Percentiles rank a stretch among this genome's conserved stretches.
phyloP scores from a whole-genome alignment of 768 basidiomycete genomes.

The Kwoniella europaea region DNA sequence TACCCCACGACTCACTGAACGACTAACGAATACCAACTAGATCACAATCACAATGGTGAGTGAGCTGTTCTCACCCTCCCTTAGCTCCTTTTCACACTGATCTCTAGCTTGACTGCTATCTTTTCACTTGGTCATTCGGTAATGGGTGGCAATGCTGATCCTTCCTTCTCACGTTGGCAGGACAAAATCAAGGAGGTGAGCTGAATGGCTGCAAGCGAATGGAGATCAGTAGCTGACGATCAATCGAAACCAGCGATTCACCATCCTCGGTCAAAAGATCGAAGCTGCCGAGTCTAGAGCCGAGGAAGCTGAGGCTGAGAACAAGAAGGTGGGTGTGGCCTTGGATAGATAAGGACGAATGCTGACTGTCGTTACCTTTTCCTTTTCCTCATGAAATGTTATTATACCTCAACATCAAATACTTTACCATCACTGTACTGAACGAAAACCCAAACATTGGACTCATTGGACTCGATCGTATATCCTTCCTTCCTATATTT shows the following conservation, averaged over 20 bases:
- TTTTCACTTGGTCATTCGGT: background rate
- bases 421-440: too few relatives aligned
- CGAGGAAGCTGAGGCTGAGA: constrained; percentile 81
- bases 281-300: constrained; percentile 80
- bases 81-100: background rate
- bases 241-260: constrained; percentile 33
- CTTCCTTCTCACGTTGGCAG: constrained; percentile 35
- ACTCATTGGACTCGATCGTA: background rate
- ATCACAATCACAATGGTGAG: constrained; percentile 17
- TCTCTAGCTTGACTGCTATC: constrained; percentile 9
- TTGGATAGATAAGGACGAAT: too few relatives aligned
- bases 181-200: constrained; percentile 63
- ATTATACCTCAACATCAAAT: too few relatives aligned
- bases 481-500: background rate
- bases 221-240: background rate
- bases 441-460: too few relatives aligned
- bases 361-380: too few relatives aligned
- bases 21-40: constrained; percentile 3
- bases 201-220: background rate
- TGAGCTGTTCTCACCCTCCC: background rate
- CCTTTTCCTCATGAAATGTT: too few relatives aligned
- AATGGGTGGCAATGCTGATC: constrained; percentile 18
- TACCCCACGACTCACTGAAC: background rate
- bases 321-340: constrained; percentile 64
- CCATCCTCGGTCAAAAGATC: constrained; percentile 69